These are phyloP conservation scores for Raddia distichophylla DNA, from an alignment of 176 grass and related monocot species.

Conservation along the genomic window DNA sequence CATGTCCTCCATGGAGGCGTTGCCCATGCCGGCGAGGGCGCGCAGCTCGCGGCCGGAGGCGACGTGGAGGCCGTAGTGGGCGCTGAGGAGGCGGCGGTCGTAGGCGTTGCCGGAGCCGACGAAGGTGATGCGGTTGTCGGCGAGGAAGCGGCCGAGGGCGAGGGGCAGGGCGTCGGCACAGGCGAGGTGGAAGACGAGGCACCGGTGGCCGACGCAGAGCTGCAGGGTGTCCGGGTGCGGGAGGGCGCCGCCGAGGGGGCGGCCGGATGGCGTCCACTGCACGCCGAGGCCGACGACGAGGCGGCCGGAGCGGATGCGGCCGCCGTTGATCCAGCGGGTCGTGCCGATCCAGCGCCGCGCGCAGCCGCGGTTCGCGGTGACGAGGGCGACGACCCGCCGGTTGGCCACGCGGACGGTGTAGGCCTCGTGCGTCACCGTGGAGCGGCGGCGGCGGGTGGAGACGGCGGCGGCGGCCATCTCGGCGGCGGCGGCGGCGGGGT, in stretches of 20 bases:
- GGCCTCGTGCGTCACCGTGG: constrained; percentile 2
- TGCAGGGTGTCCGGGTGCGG: constrained; percentile 38
- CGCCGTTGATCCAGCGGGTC: constrained; percentile 28
- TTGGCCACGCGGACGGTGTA: constrained; percentile 36
- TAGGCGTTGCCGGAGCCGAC: not conserved
- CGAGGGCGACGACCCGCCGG: constrained; percentile 9
- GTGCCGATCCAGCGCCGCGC: constrained; percentile 36
- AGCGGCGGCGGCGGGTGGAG: constrained; percentile 34
- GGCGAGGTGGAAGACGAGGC: constrained; percentile 55
- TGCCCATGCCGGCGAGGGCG: constrained; percentile 22
- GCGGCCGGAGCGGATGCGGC: not conserved
- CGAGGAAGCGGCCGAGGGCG: constrained; percentile 29
- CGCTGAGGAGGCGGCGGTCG: constrained; percentile 36
- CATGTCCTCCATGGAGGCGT: constrained; percentile 49
- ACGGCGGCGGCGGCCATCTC: constrained; percentile 32
- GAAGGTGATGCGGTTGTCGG: constrained; percentile 46
- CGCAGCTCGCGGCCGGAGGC: not conserved
- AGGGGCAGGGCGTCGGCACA: not conserved
- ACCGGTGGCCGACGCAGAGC: constrained; percentile 46
- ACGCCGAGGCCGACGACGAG: constrained; percentile 53
- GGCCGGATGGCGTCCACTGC: constrained; percentile 26
- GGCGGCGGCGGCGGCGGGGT: constrained; percentile 25
- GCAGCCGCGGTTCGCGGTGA: constrained; percentile 22
- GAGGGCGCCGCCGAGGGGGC: not conserved
- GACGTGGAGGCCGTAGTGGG: constrained; percentile 30